Evolutionary conservation across 2,329 filamentous ascomycete species (phyloP), one percentile per base, ranked within the genome.

Genomic region (Neofusicoccum laricinum): DNA sequence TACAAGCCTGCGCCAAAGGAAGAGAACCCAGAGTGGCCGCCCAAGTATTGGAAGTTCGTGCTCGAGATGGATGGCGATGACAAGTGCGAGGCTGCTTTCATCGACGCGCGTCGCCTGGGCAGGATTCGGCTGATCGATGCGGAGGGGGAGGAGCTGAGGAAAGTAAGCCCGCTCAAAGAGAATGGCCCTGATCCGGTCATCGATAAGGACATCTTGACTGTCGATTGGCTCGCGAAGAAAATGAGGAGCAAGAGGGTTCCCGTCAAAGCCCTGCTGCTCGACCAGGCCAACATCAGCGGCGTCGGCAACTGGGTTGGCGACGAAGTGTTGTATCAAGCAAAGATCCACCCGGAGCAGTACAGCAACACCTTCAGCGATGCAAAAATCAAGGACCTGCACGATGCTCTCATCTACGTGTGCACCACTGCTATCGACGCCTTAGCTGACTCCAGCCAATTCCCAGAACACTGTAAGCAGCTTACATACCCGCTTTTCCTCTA

Each of bases 271-370:
- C 82, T 97, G 19, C 80, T 99, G 12, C 83, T 98, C 3, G 92
- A 98, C 73, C 95, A 99, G 77, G 84, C 87, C 17, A 90, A 90
- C 74, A 90, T 98, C 66, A 95, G 91, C 71, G 95, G 95, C 7
- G 91, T 99, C 67, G 95, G 95, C 0, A 98, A 98, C 73, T 99
- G 94, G 94, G 94, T 99, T 62, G 93, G 85, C 0, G 95, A 99
- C 73, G 95, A 99, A 76, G 89, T 97, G 6, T 81, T 99, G 59
- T 99, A 93, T 72, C 89, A 98, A 69, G 90, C 95, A 4, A 88
- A 85, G 57, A 84, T 98, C 15, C 94, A 99, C 69, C 95, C 95
- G 0, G 94, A 97, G 75, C 92, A 97, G 74, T 96, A 96, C 78
- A 92, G 90, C 77, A 89, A 97, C 71, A 90, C 91, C 0, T 90